A percentile compares a stretch with the other conserved stretches of the same genome.
These are phyloP conservation scores for Lentinula sp. DNA, from an alignment of 768 basidiomycete genomes.

Conservation along the genomic window DNA sequence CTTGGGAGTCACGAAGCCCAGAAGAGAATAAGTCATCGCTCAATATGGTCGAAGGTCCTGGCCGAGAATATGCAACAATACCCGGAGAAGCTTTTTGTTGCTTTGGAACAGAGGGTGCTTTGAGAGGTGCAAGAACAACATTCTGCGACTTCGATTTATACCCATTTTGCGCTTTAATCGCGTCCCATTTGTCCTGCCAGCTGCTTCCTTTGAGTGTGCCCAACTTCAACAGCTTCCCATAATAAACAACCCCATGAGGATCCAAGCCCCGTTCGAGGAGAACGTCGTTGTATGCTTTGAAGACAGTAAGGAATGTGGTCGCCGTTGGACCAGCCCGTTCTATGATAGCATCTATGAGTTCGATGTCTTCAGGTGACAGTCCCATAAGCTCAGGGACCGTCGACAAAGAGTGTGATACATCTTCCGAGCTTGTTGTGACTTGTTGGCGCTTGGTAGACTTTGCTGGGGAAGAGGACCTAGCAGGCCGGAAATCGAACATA, in stretches of 20 bases:
- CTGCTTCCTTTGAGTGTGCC: constrained; percentile 73
- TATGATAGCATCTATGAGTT: constrained; percentile 72
- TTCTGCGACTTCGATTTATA: constrained; percentile 13
- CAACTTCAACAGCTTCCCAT: constrained; percentile 76
- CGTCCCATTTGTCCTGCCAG: constrained; percentile 80
- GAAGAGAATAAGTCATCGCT: constrained; percentile 3
- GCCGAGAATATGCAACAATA: not conserved
- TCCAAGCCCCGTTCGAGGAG: constrained; percentile 72
- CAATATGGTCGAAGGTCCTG: constrained; percentile 21
- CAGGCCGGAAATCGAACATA: constrained; percentile 43
- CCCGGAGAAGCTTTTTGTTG: not conserved
- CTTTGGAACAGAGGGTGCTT: not conserved
- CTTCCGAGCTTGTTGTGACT: constrained; percentile 15
- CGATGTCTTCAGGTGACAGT: constrained; percentile 52
- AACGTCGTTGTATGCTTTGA: constrained; percentile 81
- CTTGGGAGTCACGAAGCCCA: not conserved
- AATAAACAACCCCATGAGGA: constrained; percentile 74
- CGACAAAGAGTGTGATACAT: constrained; percentile 36
- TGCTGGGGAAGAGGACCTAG: constrained; percentile 40
- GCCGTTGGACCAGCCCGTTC: constrained; percentile 58
- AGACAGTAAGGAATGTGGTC: constrained; percentile 73
- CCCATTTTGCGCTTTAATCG: constrained; percentile 53
- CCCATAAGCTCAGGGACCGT: constrained; percentile 41
- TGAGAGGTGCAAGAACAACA: not conserved
- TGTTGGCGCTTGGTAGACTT: constrained; percentile 2